Base-by-base conservation (phyloP, 805 yeast genomes). In the Vanderwaltozyma tropicalis region DNA sequence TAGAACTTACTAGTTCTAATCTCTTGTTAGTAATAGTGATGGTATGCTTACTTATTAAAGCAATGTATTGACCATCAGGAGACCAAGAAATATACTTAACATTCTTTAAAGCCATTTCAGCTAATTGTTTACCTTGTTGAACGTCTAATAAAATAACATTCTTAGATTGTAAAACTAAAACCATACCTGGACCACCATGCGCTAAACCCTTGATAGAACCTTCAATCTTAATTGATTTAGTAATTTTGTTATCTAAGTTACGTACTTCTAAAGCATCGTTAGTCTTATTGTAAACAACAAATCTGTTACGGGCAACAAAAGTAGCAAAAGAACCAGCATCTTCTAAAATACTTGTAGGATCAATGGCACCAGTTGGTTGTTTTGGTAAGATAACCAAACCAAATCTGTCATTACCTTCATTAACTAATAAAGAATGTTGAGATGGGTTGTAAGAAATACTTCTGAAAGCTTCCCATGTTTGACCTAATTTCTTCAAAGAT, bases 291-390 rank as follows among this genome's bases (percentile, higher is more conserved):
- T 81, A 84, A 24, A 83, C 84, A 40, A 84, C 94, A 62, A 86
- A 92, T 63, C 98, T 73, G 66, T 92, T 92, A 60, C 98, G 81
- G 12, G 96, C 87, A 50, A 94, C 86, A 60, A 92, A 92, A 43
- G 81, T 69, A 13, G 97, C 98, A 60, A 76, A 77, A 52, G 75
- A 76, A 28, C 92, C 96, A 39, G 76, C 75, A 37, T 95, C 96
- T 52, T 75, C 77, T 42, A 81, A 67, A 35, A 81, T 68, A 43
- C 80, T 79, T n/a, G 78, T 70, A 38, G 96, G 95, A 53, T 88
- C 96, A 46, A 86, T 74, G n/a, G 96, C 95, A 46, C 95, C 95
- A 41, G 89, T 75, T 28, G 80, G 81, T 59, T 85, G 89, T 50
- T 81, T 81, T 43, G 96, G 95, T 44, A 88, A 66, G 6, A 76